Evolutionary conservation across 2,329 filamentous ascomycete species (phyloP), one percentile per base, ranked within the genome.

Genomic region (Ramularia endophylla): DNA sequence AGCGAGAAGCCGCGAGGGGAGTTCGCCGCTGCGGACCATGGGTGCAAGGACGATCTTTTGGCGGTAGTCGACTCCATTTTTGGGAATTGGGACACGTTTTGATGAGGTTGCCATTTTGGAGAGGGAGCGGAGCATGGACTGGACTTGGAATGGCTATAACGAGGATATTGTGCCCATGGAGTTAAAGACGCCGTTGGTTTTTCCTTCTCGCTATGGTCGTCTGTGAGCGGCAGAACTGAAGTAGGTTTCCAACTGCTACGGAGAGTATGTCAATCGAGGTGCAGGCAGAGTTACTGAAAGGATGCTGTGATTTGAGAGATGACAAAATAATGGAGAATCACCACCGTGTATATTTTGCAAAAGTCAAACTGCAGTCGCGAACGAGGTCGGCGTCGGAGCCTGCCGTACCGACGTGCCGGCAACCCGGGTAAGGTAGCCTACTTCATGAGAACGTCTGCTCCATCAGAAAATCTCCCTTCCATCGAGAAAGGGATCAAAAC

Each of bases 31-130:
- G 54, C 92, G 50, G 27, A 61, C 58, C 92, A 98, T 98, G 29
- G 92, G 92, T 47, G 92, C 92, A 50, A 98, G 83, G 32, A 97
- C 92, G 51, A 97, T 69, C 66, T 94, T 95, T 66, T 85, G 85
- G 55, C 90, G 80, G 67, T 95, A 97, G 70, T 95, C 88, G 58
- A 95, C 88, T 38, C 90, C 90, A 64, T 84, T 85, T 47, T 74
- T 77, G 51, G 90, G 90, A 52, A 95, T 94, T 38, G 87, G 83
- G 27, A 95, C 85, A 60, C 73, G 80, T 61, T 83, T 59, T 13
- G 53, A 50, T 9, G 59, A 56, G 28, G 50, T 46, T 40, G 57
- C 59, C 60, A 64, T 63, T 49, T n/a, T n/a, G n/a, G n/a, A n/a
- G n/a, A n/a, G n/a, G n/a, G 57, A 51, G 36, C 51, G 51, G 35